Conservation (phyloP, 1,139 yeast species). For the Hanseniaspora sp. region DNA sequence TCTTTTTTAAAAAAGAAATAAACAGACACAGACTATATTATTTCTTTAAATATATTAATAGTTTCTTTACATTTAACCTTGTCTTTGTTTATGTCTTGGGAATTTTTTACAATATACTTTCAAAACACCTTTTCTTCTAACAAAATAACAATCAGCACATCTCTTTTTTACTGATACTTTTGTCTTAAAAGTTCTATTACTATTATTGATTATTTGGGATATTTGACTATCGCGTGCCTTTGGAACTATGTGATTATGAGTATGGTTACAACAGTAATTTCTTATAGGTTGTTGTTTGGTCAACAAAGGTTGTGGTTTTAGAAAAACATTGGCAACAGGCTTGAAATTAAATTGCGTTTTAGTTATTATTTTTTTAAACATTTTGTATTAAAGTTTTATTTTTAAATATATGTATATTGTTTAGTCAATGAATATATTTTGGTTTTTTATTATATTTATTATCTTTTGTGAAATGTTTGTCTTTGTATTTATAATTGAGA, state of each 20-base stretch:
- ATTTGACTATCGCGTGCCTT: background rate
- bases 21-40: background rate
- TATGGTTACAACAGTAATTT: background rate
- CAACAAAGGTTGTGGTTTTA: background rate
- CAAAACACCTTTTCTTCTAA: slow-evolving; percentile 86
- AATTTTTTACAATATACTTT: slow-evolving; percentile 86
- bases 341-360: background rate
- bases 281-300: background rate
- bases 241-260: background rate
- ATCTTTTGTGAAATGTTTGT: background rate
- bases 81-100: slow-evolving; percentile 94
- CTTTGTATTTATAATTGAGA: background rate
- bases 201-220: background rate
- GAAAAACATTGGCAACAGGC: background rate
- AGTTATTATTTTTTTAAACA: background rate
- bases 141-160: slow-evolving; percentile 83
- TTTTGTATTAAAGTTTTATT: background rate
- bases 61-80: slow-evolving; percentile 43
- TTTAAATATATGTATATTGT: background rate
- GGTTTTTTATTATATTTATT: background rate
- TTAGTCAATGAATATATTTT: background rate
- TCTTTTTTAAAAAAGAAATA: background rate
- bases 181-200: slow-evolving; percentile 50
- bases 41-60: slow-evolving; percentile 4
- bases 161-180: slow-evolving; percentile 82